Evolutionary conservation across 805 yeast genomes (phyloP).

Genomic region (Ogataea salicorniae): DNA sequence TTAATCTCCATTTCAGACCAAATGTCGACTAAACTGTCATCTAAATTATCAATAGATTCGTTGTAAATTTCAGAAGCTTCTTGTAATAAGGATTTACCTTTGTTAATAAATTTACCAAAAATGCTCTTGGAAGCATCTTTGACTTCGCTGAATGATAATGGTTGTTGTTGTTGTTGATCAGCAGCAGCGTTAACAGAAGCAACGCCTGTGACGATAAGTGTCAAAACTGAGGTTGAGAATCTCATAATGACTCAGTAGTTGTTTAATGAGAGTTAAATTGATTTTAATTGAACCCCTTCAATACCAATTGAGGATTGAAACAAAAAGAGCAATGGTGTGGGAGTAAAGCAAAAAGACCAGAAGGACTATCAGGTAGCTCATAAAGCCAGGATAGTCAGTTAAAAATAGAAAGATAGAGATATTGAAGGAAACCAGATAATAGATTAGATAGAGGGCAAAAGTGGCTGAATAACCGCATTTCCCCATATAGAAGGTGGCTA

Average conservation of each 20-base stretch:
- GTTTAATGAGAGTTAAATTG: neutral
- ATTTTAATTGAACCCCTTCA: too few species aligned
- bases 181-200: conserved; percentile 6
- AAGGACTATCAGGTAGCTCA: too few species aligned
- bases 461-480: neutral
- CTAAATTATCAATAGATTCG: conserved; percentile 43
- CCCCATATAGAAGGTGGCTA: neutral
- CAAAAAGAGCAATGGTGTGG: neutral
- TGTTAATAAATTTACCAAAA: conserved; percentile 1
- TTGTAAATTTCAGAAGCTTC: conserved; percentile 48
- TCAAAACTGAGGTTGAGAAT: conserved; percentile 4
- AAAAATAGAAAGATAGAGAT: neutral
- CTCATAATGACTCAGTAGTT: neutral
- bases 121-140: neutral
- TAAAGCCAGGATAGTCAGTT: too few species aligned
- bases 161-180: conserved; percentile 8
- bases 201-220: conserved; percentile 5
- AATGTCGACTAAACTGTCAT: conserved; percentile 42
- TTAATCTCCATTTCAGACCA: conserved; percentile 62
- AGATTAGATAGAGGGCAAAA: neutral
- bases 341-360: too few species aligned
- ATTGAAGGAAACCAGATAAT: neutral
- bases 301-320: neutral
- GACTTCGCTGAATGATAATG: conserved; percentile 1
- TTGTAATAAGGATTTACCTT: conserved; percentile 24